Percentiles rank a stretch among this genome's conserved stretches.
phyloP scores from a whole-genome alignment of 495 filamentous ascomycete genomes.

The Massariosphaeria phaeospora region DNA sequence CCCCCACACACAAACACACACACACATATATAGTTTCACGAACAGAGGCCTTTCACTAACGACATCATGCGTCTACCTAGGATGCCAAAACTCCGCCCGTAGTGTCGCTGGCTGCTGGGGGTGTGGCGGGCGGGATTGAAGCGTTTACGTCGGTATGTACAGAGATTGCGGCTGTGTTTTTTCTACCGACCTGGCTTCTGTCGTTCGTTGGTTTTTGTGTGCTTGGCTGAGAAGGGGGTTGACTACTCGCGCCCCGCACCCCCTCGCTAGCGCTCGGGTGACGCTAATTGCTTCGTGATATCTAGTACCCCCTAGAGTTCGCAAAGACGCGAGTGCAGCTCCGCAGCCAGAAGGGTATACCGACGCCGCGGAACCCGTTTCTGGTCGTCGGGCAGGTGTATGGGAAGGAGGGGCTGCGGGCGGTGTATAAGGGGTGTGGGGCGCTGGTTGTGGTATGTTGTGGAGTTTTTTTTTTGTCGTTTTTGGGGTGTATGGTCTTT shows the following conservation, averaged over 20 bases:
- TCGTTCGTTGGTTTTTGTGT: too few species aligned
- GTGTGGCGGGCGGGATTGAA: constrained; percentile 53
- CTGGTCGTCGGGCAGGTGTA: constrained; percentile 48
- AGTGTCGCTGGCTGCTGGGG: constrained; percentile 52
- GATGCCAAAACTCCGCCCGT: constrained; percentile 38
- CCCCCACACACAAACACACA: too few species aligned
- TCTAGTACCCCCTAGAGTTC: constrained; percentile 62
- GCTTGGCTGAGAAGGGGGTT: too few species aligned
- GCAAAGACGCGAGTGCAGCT: constrained; percentile 63
- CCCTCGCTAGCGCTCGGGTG: too few species aligned
- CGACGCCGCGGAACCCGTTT: constrained; percentile 51
- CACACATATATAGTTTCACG: too few species aligned
- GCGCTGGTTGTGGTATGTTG: constrained; percentile 52
- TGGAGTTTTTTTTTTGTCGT: neutral
- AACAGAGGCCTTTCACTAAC: neutral
- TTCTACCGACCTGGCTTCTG: too few species aligned
- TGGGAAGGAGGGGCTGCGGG: constrained; percentile 51
- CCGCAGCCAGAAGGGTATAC: constrained; percentile 43
- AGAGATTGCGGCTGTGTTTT: too few species aligned
- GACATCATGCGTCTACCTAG: too few species aligned
- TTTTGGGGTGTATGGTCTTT: neutral
- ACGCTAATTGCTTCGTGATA: too few species aligned
- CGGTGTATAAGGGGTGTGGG: constrained; percentile 61
- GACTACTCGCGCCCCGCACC: too few species aligned
- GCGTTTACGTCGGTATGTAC: constrained; percentile 47